Conservation (phyloP, 495 filamentous ascomycete genomes). For the Penicillium goetzii region DNA sequence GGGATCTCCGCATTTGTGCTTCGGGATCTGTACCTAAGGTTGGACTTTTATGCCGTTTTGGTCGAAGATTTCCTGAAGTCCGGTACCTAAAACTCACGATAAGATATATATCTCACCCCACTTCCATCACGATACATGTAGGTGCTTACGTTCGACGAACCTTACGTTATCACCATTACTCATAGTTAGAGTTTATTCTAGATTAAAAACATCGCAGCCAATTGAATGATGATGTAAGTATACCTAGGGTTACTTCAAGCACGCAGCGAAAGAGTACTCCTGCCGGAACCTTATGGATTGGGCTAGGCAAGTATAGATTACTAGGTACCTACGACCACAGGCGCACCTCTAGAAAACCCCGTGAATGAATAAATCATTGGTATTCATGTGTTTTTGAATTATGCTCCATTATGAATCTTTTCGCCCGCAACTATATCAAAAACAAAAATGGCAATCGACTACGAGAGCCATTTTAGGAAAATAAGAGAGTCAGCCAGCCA, state of each 20-base stretch:
- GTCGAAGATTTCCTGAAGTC: background rate
- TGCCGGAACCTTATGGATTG: too few relatives aligned
- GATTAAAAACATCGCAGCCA: too few relatives aligned
- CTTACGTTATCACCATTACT: too few relatives aligned
- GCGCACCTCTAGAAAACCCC: background rate
- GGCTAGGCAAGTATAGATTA: too few relatives aligned
- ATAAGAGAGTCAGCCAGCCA: background rate
- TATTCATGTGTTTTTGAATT: slow-evolving; percentile 11
- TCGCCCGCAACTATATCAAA: slow-evolving; percentile 19
- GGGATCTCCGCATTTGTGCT: background rate
- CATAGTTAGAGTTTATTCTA: too few relatives aligned
- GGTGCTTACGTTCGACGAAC: too few relatives aligned
- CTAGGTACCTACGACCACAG: background rate
- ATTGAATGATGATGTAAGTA: too few relatives aligned
- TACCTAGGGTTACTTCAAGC: too few relatives aligned
- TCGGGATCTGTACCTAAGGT: background rate
- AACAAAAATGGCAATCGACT: slow-evolving; percentile 4
- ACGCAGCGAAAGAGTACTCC: too few relatives aligned
- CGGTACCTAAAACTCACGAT: background rate
- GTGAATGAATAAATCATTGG: background rate
- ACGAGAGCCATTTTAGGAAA: background rate
- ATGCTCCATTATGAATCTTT: slow-evolving; percentile 11
- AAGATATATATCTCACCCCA: slow-evolving; percentile 2
- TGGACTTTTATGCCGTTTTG: slow-evolving; percentile 9
- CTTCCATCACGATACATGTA: background rate